These are phyloP conservation scores for Diaporthe eres DNA, from an alignment of 2,329 filamentous ascomycete genomes.

Conservation along the genomic window DNA sequence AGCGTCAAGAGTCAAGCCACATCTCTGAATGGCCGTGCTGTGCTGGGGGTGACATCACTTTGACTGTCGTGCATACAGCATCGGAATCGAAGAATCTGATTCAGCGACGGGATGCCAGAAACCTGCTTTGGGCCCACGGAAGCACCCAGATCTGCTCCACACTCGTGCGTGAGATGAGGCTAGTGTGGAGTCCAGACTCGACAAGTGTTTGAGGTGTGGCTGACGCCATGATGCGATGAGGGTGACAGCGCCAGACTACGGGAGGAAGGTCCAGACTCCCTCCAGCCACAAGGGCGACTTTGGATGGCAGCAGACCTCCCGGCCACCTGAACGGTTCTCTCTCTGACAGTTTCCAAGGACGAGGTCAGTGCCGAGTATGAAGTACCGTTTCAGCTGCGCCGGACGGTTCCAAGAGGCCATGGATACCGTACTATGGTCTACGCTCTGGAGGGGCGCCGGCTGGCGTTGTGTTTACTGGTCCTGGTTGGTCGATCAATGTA, in stretches of 20 bases:
- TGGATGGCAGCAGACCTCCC: constrained; percentile 32
- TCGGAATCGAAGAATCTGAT: constrained; percentile 22
- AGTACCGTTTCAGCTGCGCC: constrained; percentile 19
- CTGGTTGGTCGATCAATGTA: constrained; percentile 12
- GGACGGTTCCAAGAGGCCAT: not conserved
- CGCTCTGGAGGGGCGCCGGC: not conserved
- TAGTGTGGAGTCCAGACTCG: constrained; percentile 23
- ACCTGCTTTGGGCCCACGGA: constrained; percentile 37
- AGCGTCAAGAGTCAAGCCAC: constrained; percentile 35
- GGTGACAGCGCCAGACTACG: not conserved
- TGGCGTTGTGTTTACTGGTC: not conserved
- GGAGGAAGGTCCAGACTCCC: not conserved
- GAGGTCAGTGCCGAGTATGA: constrained; percentile 6
- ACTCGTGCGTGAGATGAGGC: constrained; percentile 30
- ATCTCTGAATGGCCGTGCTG: constrained; percentile 17
- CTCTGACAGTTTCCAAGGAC: not conserved
- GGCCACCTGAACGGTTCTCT: not conserved
- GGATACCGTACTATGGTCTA: not conserved
- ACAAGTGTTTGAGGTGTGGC: constrained; percentile 17
- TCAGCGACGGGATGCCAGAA: constrained; percentile 27
- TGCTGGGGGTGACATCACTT: constrained; percentile 37
- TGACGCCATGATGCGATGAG: constrained; percentile 29
- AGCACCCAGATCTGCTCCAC: constrained; percentile 24
- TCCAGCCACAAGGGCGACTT: constrained; percentile 22
- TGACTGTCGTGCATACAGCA: not conserved